phyloP scores from a whole-genome alignment of 2,329 filamentous ascomycete species.

The Teratosphaeria destructans region DNA sequence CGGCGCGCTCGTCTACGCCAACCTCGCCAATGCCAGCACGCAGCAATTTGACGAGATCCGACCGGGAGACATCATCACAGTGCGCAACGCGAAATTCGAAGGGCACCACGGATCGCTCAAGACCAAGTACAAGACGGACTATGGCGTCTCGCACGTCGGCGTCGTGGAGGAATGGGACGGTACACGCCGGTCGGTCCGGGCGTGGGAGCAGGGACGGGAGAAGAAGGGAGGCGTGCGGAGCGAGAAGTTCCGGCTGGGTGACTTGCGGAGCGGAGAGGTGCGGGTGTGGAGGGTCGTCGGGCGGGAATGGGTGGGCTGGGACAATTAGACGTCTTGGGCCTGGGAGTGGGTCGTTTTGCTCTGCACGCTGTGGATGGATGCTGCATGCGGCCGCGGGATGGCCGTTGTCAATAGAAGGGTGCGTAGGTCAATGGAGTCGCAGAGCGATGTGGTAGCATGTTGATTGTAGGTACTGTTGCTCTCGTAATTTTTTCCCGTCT shows the following conservation, averaged over 20 bases:
- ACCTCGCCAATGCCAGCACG: slow-evolving; percentile 86
- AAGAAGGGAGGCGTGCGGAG: slow-evolving; percentile 60
- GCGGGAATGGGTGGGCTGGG: slow-evolving; percentile 86
- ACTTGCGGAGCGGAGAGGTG: slow-evolving; percentile 85
- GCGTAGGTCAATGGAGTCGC: too few relatives aligned
- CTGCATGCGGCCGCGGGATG: not conserved
- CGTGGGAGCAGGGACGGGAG: slow-evolving; percentile 91
- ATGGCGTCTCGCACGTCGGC: slow-evolving; percentile 65
- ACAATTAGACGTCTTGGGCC: slow-evolving; percentile 20
- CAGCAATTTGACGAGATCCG: slow-evolving; percentile 88
- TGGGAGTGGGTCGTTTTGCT: not conserved
- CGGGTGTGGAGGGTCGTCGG: slow-evolving; percentile 96
- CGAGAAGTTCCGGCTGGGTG: slow-evolving; percentile 89
- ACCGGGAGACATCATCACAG: slow-evolving; percentile 80
- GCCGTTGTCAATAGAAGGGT: not conserved
- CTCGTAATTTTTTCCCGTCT: too few relatives aligned
- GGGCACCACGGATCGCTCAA: slow-evolving; percentile 83
- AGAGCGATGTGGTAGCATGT: too few relatives aligned
- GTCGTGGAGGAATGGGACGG: slow-evolving; percentile 96
- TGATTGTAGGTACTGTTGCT: too few relatives aligned
- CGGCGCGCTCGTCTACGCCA: slow-evolving; percentile 85
- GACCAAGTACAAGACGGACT: slow-evolving; percentile 80
- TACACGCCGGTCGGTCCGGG: slow-evolving; percentile 92
- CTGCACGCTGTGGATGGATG: not conserved
- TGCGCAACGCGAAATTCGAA: slow-evolving; percentile 89